These are phyloP conservation scores for Pleurotus djamor DNA, from an alignment of 768 basidiomycete genomes.

Conservation along the genomic window DNA sequence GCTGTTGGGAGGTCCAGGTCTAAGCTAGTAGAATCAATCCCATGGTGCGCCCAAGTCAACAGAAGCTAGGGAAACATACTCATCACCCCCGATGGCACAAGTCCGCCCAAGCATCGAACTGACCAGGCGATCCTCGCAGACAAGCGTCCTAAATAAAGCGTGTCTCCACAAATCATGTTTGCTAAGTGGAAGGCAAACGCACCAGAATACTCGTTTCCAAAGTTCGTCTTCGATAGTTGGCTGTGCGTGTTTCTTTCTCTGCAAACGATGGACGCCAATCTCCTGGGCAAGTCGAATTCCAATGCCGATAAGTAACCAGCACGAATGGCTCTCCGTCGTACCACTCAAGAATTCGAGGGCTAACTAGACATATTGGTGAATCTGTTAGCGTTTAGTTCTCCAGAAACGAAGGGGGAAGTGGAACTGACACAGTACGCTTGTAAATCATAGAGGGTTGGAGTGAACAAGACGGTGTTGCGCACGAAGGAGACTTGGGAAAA, in stretches of 20 bases:
- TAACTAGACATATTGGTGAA: slow-evolving; percentile 34
- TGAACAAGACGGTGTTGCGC: slow-evolving; percentile 53
- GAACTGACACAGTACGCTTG: slow-evolving; percentile 62
- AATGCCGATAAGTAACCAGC: slow-evolving; percentile 64
- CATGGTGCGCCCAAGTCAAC: background rate
- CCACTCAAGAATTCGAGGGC: slow-evolving; percentile 44
- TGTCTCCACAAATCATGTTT: background rate
- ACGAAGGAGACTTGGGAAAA: slow-evolving; percentile 64
- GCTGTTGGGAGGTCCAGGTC: slow-evolving; percentile 65
- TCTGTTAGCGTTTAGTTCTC: background rate
- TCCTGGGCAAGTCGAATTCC: slow-evolving; percentile 73
- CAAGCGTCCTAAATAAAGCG: slow-evolving; percentile 37
- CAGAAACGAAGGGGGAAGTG: slow-evolving; percentile 10
- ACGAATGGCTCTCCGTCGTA: slow-evolving; percentile 47
- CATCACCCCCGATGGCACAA: slow-evolving; percentile 71
- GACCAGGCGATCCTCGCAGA: slow-evolving; percentile 42
- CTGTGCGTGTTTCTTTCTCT: slow-evolving; percentile 24
- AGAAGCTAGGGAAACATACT: slow-evolving; percentile 37
- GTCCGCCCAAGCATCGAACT: slow-evolving; percentile 64
- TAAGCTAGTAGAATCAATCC: slow-evolving; percentile 39
- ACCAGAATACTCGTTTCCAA: slow-evolving; percentile 74
- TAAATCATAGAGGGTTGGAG: slow-evolving; percentile 67
- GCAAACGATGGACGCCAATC: slow-evolving; percentile 63
- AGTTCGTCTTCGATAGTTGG: slow-evolving; percentile 62
- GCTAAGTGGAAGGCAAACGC: slow-evolving; percentile 4